Evolutionary conservation across 345 rosid genomes (phyloP).

Genomic region (Salix viminalis): DNA sequence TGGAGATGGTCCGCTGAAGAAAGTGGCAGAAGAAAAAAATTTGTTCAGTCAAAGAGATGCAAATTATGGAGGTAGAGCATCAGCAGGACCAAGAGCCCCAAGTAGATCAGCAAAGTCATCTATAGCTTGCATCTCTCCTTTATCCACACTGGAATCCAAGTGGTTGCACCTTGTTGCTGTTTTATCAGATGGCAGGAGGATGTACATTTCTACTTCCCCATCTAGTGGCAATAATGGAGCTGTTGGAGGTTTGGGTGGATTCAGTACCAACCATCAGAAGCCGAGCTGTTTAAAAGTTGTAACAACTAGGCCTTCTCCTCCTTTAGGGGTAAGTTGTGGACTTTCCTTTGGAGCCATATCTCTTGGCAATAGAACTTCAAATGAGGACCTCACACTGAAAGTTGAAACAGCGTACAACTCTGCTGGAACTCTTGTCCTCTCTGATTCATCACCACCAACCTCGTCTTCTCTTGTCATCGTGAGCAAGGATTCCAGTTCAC

Average conservation of each 20-base stretch:
- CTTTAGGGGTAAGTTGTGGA: conserved; percentile 81
- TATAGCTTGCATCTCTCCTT: conserved; percentile 76
- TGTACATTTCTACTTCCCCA: conserved; percentile 84
- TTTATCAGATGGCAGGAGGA: conserved; percentile 93
- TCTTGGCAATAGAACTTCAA: conserved; percentile 68
- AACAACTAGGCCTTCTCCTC: conserved; percentile 90
- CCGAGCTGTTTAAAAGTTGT: conserved; percentile 91
- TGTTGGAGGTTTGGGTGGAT: conserved; percentile 66
- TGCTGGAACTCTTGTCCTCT: conserved; percentile 84
- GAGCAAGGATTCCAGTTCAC: conserved; percentile 74
- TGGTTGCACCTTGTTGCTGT: conserved; percentile 87
- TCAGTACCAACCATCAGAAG: conserved; percentile 46
- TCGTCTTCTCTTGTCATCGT: conserved; percentile 86
- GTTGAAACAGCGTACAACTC: conserved; percentile 83
- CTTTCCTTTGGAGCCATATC: conserved; percentile 80
- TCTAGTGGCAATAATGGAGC: conserved; percentile 54
- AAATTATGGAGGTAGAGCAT: conserved; percentile 65
- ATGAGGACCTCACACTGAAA: conserved; percentile 77
- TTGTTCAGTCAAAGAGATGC: conserved; percentile 72
- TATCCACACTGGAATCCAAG: conserved; percentile 85
- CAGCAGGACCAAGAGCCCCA: conserved; percentile 50
- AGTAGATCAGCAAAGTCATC: conserved; percentile 68
- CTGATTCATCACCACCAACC: conserved; percentile 86
- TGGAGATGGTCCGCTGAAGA: conserved; percentile 82
- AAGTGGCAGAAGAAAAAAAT: conserved; percentile 90